Base-by-base conservation (phyloP, 768 basidiomycete species). In the Amanita brunnescens region DNA sequence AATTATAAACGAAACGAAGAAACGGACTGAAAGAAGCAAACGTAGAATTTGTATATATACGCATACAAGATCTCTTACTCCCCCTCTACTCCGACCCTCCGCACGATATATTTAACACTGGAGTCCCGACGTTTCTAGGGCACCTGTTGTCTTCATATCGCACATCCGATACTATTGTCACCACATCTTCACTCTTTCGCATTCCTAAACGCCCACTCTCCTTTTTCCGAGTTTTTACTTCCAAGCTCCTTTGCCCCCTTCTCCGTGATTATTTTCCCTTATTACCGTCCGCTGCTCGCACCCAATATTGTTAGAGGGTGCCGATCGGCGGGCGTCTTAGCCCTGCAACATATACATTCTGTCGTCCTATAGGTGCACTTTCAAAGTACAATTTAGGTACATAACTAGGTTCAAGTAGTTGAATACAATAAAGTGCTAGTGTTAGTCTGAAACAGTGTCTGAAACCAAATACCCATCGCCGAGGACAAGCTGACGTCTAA, bases 11-110 rank as follows among this genome's bases (percentile, higher is more conserved):
- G 23, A 44, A 44, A 43, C 5, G 6, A 43, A 51, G 42, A 32
- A 51, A 51, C 30, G 50, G 41, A 51, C 41, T 50, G 5, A 41
- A n/a, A 43, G 40, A 44, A 35, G 39, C 26, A 34, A 51, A 51
- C 23, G 30, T 43, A 44, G 39, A 43, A 43, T 33, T 16, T 50
- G 49, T 43, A 51, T 44, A 47, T 24, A 42, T 33, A 50, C 39
- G 23, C 41, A 35, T 32, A 49, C 48, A 33, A 21, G 34, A 42
- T 13, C 49, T 14, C 14, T 23, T 32, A 24, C 14, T 21, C 49
- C 26, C 10, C 32, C 18, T 26, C 29, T 20, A 13, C 40, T 18
- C 21, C 44, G 12, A 37, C n/a, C 29, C 29, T n/a, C 2, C 26
- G 14, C 26, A 30, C 29, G 29, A 46, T 16, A 9, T 9, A 10